Evolutionary conservation across 345 rosid genomes (phyloP).

Genomic region (Eucalyptus decipiens): DNA sequence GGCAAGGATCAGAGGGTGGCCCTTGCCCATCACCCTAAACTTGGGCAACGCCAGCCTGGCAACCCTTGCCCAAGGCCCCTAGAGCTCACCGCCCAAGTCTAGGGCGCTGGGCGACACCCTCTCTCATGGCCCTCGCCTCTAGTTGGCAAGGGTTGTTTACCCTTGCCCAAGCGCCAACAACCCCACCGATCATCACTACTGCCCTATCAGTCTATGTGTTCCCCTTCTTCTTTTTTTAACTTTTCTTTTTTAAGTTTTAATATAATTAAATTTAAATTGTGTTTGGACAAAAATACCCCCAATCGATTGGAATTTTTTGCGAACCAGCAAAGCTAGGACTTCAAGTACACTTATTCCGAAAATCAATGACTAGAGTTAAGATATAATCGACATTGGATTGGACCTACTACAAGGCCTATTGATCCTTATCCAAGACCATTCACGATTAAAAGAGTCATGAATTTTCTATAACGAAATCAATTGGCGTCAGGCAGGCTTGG

Average conservation of each 20-base stretch:
- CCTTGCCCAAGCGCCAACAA: accelerated
- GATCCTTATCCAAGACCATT: no score
- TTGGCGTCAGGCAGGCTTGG: not conserved
- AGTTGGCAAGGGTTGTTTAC: no score
- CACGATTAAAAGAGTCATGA: no score
- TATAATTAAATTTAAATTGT: no score
- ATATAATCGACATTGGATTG: accelerated
- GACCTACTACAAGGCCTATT: no score
- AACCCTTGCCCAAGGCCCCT: accelerated
- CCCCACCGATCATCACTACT: accelerated
- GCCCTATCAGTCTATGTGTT: no score
- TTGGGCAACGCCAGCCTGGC: accelerated
- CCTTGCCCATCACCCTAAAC: accelerated
- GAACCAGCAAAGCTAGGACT: accelerated
- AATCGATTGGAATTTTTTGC: accelerated
- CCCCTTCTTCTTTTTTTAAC: no score
- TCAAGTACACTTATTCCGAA: no score
- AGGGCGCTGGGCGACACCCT: accelerated
- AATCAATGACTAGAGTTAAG: no score
- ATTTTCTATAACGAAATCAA: no score
- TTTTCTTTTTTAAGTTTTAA: no score
- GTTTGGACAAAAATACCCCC: no score
- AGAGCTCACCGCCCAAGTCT: accelerated
- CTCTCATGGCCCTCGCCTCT: accelerated
- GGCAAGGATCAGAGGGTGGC: accelerated